Conservation (phyloP, 2,329 filamentous ascomycete species). For the Fusarium praegraminearum region DNA sequence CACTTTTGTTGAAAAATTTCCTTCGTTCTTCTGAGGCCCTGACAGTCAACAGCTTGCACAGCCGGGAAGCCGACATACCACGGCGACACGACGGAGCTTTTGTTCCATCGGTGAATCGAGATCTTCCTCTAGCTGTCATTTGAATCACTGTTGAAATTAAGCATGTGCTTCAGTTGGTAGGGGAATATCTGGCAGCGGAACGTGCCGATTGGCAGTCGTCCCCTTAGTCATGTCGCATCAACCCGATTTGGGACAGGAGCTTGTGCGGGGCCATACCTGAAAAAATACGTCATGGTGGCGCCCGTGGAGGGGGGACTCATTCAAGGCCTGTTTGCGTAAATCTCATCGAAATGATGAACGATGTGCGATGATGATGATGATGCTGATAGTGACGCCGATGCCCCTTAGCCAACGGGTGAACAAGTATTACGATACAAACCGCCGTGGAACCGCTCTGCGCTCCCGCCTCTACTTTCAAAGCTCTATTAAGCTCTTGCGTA, state of each 20-base stretch:
- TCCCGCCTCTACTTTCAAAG: constrained; percentile 4
- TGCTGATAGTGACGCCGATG: constrained; percentile 41
- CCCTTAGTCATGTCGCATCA: constrained; percentile 31
- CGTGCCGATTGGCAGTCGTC: neutral
- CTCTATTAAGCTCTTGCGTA: constrained; percentile 30
- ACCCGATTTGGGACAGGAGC: constrained; percentile 41
- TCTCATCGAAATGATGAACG: constrained; percentile 43
- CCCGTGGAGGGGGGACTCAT: constrained; percentile 25
- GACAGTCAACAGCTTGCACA: neutral
- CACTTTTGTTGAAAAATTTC: no score
- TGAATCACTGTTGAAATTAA: constrained; percentile 17
- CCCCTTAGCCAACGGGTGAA: constrained; percentile 8
- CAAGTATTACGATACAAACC: constrained; percentile 19
- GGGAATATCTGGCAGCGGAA: constrained; percentile 20
- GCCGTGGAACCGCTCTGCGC: constrained; percentile 21
- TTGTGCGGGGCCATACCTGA: constrained; percentile 36
- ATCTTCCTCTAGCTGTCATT: constrained; percentile 12
- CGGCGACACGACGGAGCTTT: constrained; percentile 33
- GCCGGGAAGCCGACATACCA: neutral
- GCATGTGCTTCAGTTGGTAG: constrained; percentile 26
- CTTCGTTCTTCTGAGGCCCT: neutral
- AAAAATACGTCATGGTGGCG: constrained; percentile 45
- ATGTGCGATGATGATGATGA: constrained; percentile 40
- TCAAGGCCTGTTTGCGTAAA: constrained; percentile 35
- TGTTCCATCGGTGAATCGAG: constrained; percentile 38